These are phyloP conservation scores for Diaporthe vexans DNA, from an alignment of 2,329 filamentous ascomycete species.

Conservation along the genomic window DNA sequence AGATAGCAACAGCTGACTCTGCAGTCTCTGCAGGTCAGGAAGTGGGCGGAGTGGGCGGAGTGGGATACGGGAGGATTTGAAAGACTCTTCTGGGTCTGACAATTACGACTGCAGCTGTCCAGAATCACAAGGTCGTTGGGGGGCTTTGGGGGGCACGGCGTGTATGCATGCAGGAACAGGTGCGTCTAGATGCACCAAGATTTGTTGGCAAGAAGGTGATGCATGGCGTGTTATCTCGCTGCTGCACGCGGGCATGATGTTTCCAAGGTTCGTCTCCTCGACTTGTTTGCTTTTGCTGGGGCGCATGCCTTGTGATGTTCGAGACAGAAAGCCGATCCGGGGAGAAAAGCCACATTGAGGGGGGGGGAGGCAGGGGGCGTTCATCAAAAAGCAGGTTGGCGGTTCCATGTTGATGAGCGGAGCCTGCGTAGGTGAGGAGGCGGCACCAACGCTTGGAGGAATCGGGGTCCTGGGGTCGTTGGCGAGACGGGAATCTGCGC, in stretches of 20 bases:
- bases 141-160: background rate
- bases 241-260: background rate
- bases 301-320: background rate
- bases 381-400: constrained; percentile 31
- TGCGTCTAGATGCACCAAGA: constrained; percentile 7
- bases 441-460: constrained; percentile 14
- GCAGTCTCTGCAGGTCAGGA: background rate
- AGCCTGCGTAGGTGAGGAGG: background rate
- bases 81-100: background rate
- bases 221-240: constrained; percentile 6
- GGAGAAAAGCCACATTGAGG: background rate
- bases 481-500: constrained; percentile 17
- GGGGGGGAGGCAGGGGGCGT: background rate
- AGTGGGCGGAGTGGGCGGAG: background rate
- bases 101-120: background rate
- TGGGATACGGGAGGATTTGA: background rate
- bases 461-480: background rate
- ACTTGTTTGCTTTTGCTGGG: background rate
- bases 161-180: constrained; percentile 23
- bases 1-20: constrained; percentile 31
- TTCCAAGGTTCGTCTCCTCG: too few relatives aligned
- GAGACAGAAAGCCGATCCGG: background rate
- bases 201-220: constrained; percentile 8
- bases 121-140: background rate
- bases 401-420: constrained; percentile 28